A percentile compares a stretch with the other conserved stretches of the same genome.
These are phyloP conservation scores for Peltaster fructicola DNA, from an alignment of 2,329 filamentous ascomycete species.

Conservation along the genomic window DNA sequence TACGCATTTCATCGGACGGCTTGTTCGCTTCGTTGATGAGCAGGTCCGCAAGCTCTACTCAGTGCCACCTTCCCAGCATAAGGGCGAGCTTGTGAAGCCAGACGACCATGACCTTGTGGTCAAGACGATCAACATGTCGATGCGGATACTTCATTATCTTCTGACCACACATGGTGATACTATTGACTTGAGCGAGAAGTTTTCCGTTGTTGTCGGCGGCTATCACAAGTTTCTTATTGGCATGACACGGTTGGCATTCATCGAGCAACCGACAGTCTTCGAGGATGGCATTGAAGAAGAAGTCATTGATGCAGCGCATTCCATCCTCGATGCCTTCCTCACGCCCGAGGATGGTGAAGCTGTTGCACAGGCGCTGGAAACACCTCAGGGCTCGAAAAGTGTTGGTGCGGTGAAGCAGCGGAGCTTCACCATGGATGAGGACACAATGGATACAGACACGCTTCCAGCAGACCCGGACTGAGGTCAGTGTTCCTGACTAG, in stretches of 20 bases:
- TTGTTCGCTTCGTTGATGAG: slow-evolving; percentile 60
- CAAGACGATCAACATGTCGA: slow-evolving; percentile 39
- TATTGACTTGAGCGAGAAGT: slow-evolving; percentile 52
- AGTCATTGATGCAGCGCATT: slow-evolving; percentile 63
- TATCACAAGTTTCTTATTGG: slow-evolving; percentile 68
- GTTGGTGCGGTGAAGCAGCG: slow-evolving; percentile 2
- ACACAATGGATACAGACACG: slow-evolving; percentile 4
- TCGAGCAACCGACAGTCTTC: slow-evolving; percentile 58
- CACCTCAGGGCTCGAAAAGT: slow-evolving; percentile 12
- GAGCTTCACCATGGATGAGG: slow-evolving; percentile 2
- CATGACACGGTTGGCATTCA: slow-evolving; percentile 70
- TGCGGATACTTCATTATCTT: slow-evolving; percentile 43
- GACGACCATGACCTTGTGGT: slow-evolving; percentile 23
- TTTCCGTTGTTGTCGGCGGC: slow-evolving; percentile 51
- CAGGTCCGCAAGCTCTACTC: slow-evolving; percentile 45
- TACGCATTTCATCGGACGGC: slow-evolving; percentile 50
- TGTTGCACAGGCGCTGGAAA: slow-evolving; percentile 29
- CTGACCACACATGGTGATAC: slow-evolving; percentile 37
- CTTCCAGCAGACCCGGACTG: too few species aligned
- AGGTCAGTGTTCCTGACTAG: too few species aligned
- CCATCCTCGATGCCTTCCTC: slow-evolving; percentile 61
- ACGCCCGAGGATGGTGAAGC: slow-evolving; percentile 62
- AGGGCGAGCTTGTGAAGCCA: slow-evolving; percentile 12
- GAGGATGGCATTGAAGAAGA: slow-evolving; percentile 62
- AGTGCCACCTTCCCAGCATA: slow-evolving; percentile 13